A percentile compares a stretch with the other conserved stretches of the same genome.
Conservation (phyloP, 805 yeast genomes). For the Kuraishia cidri region DNA sequence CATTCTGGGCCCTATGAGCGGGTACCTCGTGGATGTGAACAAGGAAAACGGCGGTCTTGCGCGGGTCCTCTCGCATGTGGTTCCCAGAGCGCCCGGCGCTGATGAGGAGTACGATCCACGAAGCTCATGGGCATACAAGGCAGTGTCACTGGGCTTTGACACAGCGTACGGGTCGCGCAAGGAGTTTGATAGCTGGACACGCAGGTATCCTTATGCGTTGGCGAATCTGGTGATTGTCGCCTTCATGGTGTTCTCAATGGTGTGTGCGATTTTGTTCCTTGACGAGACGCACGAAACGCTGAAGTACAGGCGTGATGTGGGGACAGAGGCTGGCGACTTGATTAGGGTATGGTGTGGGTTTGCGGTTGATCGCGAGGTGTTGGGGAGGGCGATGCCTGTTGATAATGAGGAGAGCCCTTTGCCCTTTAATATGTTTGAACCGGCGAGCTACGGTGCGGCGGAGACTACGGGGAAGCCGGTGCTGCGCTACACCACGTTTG, state of each 20-base stretch:
- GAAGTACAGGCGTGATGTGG: constrained; percentile 30
- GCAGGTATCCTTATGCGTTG: constrained; percentile 40
- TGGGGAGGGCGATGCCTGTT: not conserved
- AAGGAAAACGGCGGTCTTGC: not conserved
- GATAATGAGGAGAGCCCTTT: too few relatives aligned
- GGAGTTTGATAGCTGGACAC: too few relatives aligned
- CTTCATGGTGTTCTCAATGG: constrained; percentile 24
- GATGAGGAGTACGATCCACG: too few relatives aligned
- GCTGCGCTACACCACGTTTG: too few relatives aligned
- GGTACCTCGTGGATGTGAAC: constrained; percentile 23
- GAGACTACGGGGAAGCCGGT: too few relatives aligned
- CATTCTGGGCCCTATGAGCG: constrained; percentile 50
- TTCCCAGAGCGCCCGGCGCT: not conserved
- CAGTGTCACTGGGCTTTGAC: too few relatives aligned
- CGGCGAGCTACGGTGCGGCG: too few relatives aligned
- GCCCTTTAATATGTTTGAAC: too few relatives aligned
- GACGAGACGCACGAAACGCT: constrained; percentile 41
- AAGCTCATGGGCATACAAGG: too few relatives aligned
- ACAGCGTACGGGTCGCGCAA: too few relatives aligned
- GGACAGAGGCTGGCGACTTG: constrained; percentile 34
- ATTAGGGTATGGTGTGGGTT: constrained; percentile 12
- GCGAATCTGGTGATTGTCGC: constrained; percentile 40
- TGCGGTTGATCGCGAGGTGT: constrained; percentile 2
- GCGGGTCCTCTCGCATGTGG: too few relatives aligned
- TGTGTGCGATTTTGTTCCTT: constrained; percentile 33